A percentile compares a stretch with the other conserved stretches of the same genome.
phyloP scores from a whole-genome alignment of 2,329 filamentous ascomycete genomes.

The Paraphoma sp. region DNA sequence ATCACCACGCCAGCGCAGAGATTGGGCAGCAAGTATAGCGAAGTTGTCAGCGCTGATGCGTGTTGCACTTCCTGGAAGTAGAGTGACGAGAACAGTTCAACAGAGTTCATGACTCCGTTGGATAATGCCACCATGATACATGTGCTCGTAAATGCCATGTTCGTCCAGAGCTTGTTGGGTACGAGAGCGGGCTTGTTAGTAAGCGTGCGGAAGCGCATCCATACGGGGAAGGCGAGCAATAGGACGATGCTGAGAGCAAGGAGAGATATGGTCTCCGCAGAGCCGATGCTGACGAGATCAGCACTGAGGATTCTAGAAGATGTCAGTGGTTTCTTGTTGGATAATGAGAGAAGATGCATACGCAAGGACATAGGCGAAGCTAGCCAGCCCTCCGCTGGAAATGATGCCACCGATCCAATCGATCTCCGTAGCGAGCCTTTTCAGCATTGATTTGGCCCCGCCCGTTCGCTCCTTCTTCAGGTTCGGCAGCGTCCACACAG shows the following conservation, averaged over 20 bases:
- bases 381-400: constrained; percentile 28
- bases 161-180: constrained; percentile 59
- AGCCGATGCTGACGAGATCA: constrained; percentile 28
- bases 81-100: constrained; percentile 51
- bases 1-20: constrained; percentile 46
- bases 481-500: constrained; percentile 34
- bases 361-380: constrained; percentile 33
- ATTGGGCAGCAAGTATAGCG: constrained; percentile 53
- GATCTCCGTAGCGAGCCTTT: constrained; percentile 26
- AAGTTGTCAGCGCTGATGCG: constrained; percentile 39
- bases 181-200: constrained; percentile 29
- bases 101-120: constrained; percentile 45
- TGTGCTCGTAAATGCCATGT: constrained; percentile 60
- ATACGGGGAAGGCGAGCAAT: constrained; percentile 34
- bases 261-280: constrained; percentile 26
- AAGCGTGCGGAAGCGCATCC: constrained; percentile 38
- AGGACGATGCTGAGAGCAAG: constrained; percentile 32
- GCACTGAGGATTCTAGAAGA: constrained; percentile 27
- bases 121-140: constrained; percentile 55
- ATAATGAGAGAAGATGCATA: constrained; percentile 11
- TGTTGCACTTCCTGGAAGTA: constrained; percentile 53
- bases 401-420: constrained; percentile 40
- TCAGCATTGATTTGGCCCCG: constrained; percentile 4
- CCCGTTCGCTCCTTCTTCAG: constrained; percentile 11
- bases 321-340: constrained; percentile 11